Evolutionary conservation across 192 early-diverging fungal genomes (phyloP), one percentile per base, ranked within the genome.

Genomic region (Paraglomus occultum): DNA sequence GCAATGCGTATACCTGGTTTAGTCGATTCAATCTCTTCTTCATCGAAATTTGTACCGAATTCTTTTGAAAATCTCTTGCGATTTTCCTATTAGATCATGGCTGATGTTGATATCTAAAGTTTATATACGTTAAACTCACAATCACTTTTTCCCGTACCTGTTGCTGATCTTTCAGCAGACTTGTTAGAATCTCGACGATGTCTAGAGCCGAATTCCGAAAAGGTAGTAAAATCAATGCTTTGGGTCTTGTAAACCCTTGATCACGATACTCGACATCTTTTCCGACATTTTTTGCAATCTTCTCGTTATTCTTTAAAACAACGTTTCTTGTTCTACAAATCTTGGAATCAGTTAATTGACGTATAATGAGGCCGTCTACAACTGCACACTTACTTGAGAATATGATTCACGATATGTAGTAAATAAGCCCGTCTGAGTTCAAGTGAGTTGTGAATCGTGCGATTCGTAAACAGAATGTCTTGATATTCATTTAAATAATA

Each of bases 221-320:
- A 5, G 97, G 97, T 23, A 92, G 42, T 4, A 99, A 62, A 67
- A 99, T 92, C 64, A 99, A 78, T 0, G 96, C 93, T 55, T 91
- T 92, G 1, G 97, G 94, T 6, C 95, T 80, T 6, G 97, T 97
- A 59, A 96, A 99, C 42, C 94, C 96, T 77, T 97, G 96, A 73
- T 99, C 97, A 9, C 94, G 87, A 20, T 80, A 76, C 72, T 72
- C 85, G 39, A 80, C 73, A 17, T 88, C 88, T 38, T 73, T 76
- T 7, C 79, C 80, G 1, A 76, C 77, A 8, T 74, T 81, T 42
- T 88, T 86, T 9, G 83, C 79, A 15, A 96, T 67, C 73, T 85
- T 90, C 22, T 84, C 83, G 43, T 87, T 94, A 80, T 95, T 95
- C 57, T 91, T 92, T 64, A 94, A 71, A 12, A 92, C 83, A 43